phyloP scores from a whole-genome alignment of 768 basidiomycete genomes.

The Leccinum longicurvipes region DNA sequence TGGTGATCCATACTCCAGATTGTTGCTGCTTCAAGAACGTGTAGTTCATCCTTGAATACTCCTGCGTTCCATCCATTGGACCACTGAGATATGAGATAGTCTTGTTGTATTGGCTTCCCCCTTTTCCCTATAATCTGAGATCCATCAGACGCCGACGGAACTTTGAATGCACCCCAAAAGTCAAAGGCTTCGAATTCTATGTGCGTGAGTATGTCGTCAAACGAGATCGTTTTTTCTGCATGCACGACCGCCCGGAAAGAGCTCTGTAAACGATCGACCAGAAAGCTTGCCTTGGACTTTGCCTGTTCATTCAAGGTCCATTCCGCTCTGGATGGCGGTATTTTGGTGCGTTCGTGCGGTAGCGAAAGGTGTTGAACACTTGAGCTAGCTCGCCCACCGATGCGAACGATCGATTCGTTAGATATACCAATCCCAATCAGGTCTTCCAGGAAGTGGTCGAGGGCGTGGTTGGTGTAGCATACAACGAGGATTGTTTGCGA shows the following conservation, averaged over 20 bases:
- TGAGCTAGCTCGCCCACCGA: slow-evolving; percentile 53
- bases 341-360: slow-evolving; percentile 31
- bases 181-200: slow-evolving; percentile 51
- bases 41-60: slow-evolving; percentile 28
- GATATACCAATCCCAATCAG: slow-evolving; percentile 61
- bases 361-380: slow-evolving; percentile 48
- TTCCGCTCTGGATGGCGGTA: slow-evolving; percentile 30
- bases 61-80: slow-evolving; percentile 42
- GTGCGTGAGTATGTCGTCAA: slow-evolving; percentile 38
- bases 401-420: slow-evolving; percentile 45
- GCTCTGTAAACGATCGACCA: slow-evolving; percentile 23
- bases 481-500: slow-evolving; percentile 57
- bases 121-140: slow-evolving; percentile 41
- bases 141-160: slow-evolving; percentile 43
- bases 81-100: slow-evolving; percentile 53
- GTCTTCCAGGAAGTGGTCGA: slow-evolving; percentile 66
- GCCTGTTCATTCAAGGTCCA: slow-evolving; percentile 42
- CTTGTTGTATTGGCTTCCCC: slow-evolving; percentile 33
- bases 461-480: slow-evolving; percentile 73
- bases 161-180: slow-evolving; percentile 43
- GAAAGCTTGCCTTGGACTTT: slow-evolving; percentile 23
- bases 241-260: slow-evolving; percentile 31
- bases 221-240: slow-evolving; percentile 9
- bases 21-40: slow-evolving; percentile 19
- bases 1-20: slow-evolving; percentile 39